Evolutionary conservation across 768 basidiomycete genomes (phyloP), one percentile per base, ranked within the genome.

Genomic region (Podaxis carcinomalis): DNA sequence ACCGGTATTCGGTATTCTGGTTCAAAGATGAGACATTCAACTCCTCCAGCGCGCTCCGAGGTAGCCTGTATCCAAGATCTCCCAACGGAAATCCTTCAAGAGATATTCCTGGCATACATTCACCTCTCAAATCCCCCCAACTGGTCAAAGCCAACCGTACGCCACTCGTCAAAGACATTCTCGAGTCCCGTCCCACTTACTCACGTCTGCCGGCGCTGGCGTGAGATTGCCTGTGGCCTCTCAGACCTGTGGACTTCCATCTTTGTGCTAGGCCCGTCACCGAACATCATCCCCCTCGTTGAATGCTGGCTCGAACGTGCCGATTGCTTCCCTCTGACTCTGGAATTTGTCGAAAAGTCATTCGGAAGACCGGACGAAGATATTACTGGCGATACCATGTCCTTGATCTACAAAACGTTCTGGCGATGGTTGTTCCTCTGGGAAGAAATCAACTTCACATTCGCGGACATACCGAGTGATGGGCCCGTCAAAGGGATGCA

Each of bases 201-300:
- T 6, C 59, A 53, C 40, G 59, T 61, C 51, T 54, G 51, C 35
- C 14, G 19, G n/a, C 16, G 19, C 16, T 61, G 51, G 59, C 51
- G 59, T 25, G 32, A 32, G 16, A 40, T 61, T 10, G 51, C 59
- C 5, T 28, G 39, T 14, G 6, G 13, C 1, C 6, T 35, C 39
- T 14, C 36, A 2, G n/a, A 25, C 9, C 21, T 61, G 13, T 61
- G 59, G 59, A 46, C 51, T 5, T 16, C 16, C 40, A 25, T 46
- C 4, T 40, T 53, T n/a, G 36, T 59, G 21, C 37, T 55, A 25
- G 54, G 54, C 5, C 54, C 54, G 1, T 42, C 54, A 3, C 39
- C 11, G 21, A 55, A 44, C 5, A 39, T 40, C 11, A 11, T 55
- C 9, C 54, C 54, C 23, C 44, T 57, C 16, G 28, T 57, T 27